phyloP scores from a whole-genome alignment of 345 rosid species.

The Eucalyptus sp. region DNA sequence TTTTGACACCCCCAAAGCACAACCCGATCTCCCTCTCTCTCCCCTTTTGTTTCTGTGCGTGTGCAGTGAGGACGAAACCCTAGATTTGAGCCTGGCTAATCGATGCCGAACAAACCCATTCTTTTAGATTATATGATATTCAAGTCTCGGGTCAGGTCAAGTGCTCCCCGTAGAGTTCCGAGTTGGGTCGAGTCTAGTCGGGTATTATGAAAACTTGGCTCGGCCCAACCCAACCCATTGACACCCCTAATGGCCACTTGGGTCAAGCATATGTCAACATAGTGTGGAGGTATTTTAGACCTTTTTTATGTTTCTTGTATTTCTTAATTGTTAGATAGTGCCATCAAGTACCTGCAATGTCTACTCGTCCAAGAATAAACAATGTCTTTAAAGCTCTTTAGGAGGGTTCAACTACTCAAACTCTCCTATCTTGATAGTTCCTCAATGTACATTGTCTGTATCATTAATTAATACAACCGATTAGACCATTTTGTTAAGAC shows the following conservation, averaged over 20 bases:
- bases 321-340: neutral
- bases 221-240: no score
- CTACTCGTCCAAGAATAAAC: neutral
- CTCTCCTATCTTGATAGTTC: neutral
- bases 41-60: rapidly evolving
- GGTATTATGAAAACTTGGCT: no score
- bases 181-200: rapidly evolving
- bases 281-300: neutral
- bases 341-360: neutral
- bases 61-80: rapidly evolving
- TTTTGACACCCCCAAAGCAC: no score
- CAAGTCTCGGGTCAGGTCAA: rapidly evolving
- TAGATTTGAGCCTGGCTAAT: no score
- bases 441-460: neutral
- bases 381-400: neutral
- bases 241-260: neutral
- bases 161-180: rapidly evolving
- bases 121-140: no score
- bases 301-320: neutral
- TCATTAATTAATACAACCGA: neutral
- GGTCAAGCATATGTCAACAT: neutral
- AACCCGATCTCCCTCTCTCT: rapidly evolving
- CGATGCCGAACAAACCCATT: rapidly evolving
- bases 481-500: neutral
- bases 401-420: neutral